Evolutionary conservation across 2,329 filamentous ascomycete genomes (phyloP).

Genomic region (Xylaria polymorpha): DNA sequence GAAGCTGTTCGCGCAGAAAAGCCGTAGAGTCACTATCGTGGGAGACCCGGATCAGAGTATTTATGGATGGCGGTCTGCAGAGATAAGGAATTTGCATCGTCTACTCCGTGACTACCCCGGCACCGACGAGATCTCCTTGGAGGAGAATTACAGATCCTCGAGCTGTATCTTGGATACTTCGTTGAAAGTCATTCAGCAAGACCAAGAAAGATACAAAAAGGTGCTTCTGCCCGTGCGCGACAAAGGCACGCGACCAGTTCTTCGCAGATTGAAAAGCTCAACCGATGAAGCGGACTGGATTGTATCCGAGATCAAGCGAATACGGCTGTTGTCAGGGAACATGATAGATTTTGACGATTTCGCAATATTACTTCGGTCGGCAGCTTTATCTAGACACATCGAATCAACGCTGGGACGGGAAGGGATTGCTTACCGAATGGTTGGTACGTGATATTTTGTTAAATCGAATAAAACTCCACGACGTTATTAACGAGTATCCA

Average conservation of each 20-base stretch:
- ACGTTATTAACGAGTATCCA: conserved; percentile 41
- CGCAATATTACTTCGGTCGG: conserved; percentile 87
- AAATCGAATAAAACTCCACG: not conserved
- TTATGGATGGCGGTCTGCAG: conserved; percentile 93
- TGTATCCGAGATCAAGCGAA: conserved; percentile 81
- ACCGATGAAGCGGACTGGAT: conserved; percentile 88
- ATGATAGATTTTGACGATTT: conserved; percentile 82
- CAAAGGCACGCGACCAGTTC: conserved; percentile 81
- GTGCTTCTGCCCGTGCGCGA: conserved; percentile 82
- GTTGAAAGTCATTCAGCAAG: conserved; percentile 89
- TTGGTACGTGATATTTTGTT: conserved; percentile 63
- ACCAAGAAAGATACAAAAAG: conserved; percentile 83
- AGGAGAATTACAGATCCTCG: conserved; percentile 95
- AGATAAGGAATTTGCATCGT: conserved; percentile 86
- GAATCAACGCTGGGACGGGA: conserved; percentile 83
- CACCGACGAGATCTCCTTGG: conserved; percentile 84
- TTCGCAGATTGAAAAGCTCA: conserved; percentile 78
- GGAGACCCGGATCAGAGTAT: conserved; percentile 98
- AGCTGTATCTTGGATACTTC: conserved; percentile 84
- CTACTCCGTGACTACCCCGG: conserved; percentile 81
- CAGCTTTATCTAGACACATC: conserved; percentile 84
- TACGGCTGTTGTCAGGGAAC: conserved; percentile 75
- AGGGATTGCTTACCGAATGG: conserved; percentile 90
- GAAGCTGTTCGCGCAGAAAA: conserved; percentile 81
- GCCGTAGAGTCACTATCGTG: conserved; percentile 87